A percentile compares a stretch with the other conserved stretches of the same genome.
Conservation (phyloP, 2,329 filamentous ascomycete genomes). For the Xylogone sp. region DNA sequence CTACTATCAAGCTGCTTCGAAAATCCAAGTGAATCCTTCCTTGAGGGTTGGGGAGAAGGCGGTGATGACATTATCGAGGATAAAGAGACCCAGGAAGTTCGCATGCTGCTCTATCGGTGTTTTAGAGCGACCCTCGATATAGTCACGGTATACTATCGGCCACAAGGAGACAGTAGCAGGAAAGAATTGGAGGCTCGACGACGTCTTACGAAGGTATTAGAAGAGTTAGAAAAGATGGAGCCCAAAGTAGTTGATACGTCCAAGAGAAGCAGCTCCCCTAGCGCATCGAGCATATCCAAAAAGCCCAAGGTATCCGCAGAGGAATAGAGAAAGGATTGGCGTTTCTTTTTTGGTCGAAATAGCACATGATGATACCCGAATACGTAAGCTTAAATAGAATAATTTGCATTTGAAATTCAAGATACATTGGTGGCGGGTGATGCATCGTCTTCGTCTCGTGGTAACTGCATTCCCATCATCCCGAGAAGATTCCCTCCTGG, state of each 20-base stretch:
- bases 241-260: background rate
- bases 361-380: background rate
- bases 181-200: conserved; percentile 51
- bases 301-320: background rate
- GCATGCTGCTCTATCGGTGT: conserved; percentile 53
- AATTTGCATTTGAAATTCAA: background rate
- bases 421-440: background rate
- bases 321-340: background rate
- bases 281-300: background rate
- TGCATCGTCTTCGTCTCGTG: conserved; percentile 66
- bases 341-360: background rate
- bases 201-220: conserved; percentile 44
- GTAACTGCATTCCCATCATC: conserved; percentile 79
- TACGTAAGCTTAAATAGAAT: background rate
- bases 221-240: conserved; percentile 37
- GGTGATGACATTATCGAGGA: conserved; percentile 37
- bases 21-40: conserved; percentile 39
- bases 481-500: conserved; percentile 84
- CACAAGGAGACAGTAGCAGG: conserved; percentile 41
- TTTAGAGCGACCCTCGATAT: conserved; percentile 51
- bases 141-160: conserved; percentile 53
- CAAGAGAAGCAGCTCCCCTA: background rate
- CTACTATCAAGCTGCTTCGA: conserved; percentile 48
- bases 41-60: conserved; percentile 37
- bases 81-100: conserved; percentile 36